phyloP scores from a whole-genome alignment of 306 rosid species.

The Carpinus viminea region DNA sequence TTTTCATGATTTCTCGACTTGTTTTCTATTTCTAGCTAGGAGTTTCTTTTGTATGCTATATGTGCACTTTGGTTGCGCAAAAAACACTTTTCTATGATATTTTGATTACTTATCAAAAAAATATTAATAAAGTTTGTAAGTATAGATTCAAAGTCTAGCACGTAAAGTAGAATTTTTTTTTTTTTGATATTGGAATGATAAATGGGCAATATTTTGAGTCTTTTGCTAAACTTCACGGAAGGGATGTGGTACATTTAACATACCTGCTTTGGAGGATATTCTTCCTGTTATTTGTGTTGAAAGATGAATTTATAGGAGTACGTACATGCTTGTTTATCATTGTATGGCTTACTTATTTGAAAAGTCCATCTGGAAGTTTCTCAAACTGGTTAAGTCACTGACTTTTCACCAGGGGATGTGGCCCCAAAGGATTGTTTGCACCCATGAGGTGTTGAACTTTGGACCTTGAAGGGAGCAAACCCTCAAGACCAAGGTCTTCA shows the following conservation, averaged over 20 bases:
- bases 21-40: no score
- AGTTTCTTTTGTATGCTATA: no score
- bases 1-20: no score
- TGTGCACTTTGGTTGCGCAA: no score
- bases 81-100: no score
- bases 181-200: not conserved
- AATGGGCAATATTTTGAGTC: not conserved
- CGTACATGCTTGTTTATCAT: not conserved
- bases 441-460: no score
- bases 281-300: not conserved
- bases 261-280: not conserved
- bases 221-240: not conserved
- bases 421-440: no score
- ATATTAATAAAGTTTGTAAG: not conserved
- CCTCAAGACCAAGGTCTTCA: no score
- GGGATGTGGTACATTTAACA: not conserved
- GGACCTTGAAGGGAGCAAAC: no score
- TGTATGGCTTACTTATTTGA: not conserved
- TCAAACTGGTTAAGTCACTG: no score
- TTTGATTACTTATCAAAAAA: not conserved
- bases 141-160: not conserved
- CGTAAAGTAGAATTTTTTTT: not conserved
- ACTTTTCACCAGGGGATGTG: no score
- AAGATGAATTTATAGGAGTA: not conserved
- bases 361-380: not conserved